Percentiles rank a stretch among this genome's conserved stretches.
These are phyloP conservation scores for Beta macrorhiza DNA, from an alignment of 179 eudicot genomes.

Conservation along the genomic window DNA sequence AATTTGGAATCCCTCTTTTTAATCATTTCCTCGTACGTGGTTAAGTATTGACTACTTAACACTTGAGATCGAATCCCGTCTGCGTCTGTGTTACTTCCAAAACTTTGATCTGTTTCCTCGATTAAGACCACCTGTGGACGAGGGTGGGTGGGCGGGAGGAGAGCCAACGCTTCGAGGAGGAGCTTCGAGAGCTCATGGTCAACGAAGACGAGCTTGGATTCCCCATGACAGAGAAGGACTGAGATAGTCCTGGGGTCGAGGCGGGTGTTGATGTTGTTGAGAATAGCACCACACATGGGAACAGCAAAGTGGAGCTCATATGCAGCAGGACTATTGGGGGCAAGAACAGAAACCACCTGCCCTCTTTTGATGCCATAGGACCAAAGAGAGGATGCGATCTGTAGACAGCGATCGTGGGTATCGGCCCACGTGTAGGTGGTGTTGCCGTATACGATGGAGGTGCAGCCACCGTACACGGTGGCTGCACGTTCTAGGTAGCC, in stretches of 20 bases:
- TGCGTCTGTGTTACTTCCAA: too few relatives aligned
- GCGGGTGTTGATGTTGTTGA: constrained; percentile 58
- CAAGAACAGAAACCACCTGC: constrained; percentile 58
- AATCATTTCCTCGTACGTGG: constrained; percentile 20
- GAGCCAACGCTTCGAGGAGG: constrained; percentile 35
- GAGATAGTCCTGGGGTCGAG: constrained; percentile 60
- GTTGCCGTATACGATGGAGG: constrained; percentile 47
- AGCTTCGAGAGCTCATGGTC: constrained; percentile 33
- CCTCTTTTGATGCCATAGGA: constrained; percentile 38
- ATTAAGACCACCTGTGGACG: constrained; percentile 40
- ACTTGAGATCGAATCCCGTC: too few relatives aligned
- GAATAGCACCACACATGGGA: constrained; percentile 60
- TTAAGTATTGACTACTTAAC: too few relatives aligned
- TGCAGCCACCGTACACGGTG: constrained; percentile 48
- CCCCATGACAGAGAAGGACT: constrained; percentile 47
- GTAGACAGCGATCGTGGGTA: constrained; percentile 49
- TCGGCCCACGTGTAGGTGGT: constrained; percentile 58
- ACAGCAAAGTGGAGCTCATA: constrained; percentile 73
- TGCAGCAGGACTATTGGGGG: constrained; percentile 69
- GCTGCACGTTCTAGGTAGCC: constrained; percentile 55
- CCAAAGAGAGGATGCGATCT: constrained; percentile 45
- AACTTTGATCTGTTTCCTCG: constrained; percentile 3
- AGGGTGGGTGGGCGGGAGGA: constrained; percentile 25
- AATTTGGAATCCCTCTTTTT: constrained; percentile 26
- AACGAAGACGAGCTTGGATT: constrained; percentile 50